Evolutionary conservation across 306 rosid genomes (phyloP), one percentile per base, ranked within the genome.

Genomic region (Medicago ruthenica): DNA sequence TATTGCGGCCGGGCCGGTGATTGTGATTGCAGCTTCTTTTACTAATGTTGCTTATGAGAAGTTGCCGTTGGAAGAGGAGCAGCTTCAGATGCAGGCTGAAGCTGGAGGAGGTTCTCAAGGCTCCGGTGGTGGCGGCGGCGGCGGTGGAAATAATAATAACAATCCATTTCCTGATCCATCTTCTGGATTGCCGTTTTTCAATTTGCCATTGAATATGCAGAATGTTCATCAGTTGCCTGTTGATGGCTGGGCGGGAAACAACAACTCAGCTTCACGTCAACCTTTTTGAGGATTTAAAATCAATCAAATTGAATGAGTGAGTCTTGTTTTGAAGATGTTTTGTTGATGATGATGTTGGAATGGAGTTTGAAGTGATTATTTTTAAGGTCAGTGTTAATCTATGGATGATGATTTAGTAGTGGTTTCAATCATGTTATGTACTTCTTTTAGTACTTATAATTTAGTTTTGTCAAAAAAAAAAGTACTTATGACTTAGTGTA

Each of bases 31-130:
- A 0, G 88, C 99, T 0, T 92, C 99, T 7, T 95, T 95, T 45
- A 89, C 99, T 0, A 95, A 95, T 77, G 99, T 92, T 39, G 97
- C 99, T 1, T 95, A 92, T 16, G 99, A 95, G 87, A 83, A 93
- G 71, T 27, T 95, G 55, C 99, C 99, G 68, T 97, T 92, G 1
- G 97, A 91, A 13, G 88, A 91, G 41, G 84, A 84, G 4, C 92
- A 87, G 76, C 45, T 86, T 15, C 95, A 85, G 80, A 83, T 92
- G 71, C 95, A 90, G 34, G 64, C 79, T 0, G 82, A 45, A 0
- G 62, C 76, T 12, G 69, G 42, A 2, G 77, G 44, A 1, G 79
- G 81, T 39, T 77, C 91, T 0, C 88, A 87, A 41, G 83, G 85
- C 8, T 78, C 90, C 0, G 91, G 62, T 8, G 68, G 60, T 2